Evolutionary conservation across 2,329 filamentous ascomycete genomes (phyloP), one percentile per base, ranked within the genome.

Genomic region (Sarocladiaceae sp.): DNA sequence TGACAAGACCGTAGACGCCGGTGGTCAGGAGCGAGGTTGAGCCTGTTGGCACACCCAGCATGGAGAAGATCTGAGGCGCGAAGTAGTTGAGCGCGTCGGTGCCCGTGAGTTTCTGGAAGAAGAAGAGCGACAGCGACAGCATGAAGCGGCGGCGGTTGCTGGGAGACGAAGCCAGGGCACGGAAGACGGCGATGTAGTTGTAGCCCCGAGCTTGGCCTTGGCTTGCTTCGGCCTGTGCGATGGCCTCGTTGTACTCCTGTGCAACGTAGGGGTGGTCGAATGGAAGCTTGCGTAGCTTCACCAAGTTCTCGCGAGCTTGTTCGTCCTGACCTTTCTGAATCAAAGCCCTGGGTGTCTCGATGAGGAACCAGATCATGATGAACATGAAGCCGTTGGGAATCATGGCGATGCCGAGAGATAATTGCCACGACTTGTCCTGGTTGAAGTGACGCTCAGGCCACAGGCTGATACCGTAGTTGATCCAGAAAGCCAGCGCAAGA

Each of bases 91-190:
- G 43, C 6, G 57, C 56, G 48, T 67, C 62, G 1, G 62, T 67
- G 1, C 66, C 64, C 2, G 63, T 67, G 15, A 66, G 59, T 23
- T 68, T 67, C 50, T 68, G 65, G 46, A 67, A 67, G 2, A 68
- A 33, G 43, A 65, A 65, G 13, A 65, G 48, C 51, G 60, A 60
- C 3, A 60, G 50, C 2, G 61, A 55, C 43, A 39, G 34, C 6
- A 64, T 56, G 37, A 64, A 59, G 2, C 61, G 59, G 12, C 58
- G 57, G 2, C 57, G 51, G 33, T 63, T 65, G 45, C 19, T 26
- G 34, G 34, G 6, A 9, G 11, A 6, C 19, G 19, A n/a, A n/a
- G 34, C 4, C 4, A 39, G 19, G 4, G 10, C 34, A 19, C 16
- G 23, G 16, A 35, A 20, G 18, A 35, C 34, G 3, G 34, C 34